Evolutionary conservation across 164 flowering plant species (phyloP), one percentile per base, ranked within the genome.

Genomic region (Vitis amurensis): DNA sequence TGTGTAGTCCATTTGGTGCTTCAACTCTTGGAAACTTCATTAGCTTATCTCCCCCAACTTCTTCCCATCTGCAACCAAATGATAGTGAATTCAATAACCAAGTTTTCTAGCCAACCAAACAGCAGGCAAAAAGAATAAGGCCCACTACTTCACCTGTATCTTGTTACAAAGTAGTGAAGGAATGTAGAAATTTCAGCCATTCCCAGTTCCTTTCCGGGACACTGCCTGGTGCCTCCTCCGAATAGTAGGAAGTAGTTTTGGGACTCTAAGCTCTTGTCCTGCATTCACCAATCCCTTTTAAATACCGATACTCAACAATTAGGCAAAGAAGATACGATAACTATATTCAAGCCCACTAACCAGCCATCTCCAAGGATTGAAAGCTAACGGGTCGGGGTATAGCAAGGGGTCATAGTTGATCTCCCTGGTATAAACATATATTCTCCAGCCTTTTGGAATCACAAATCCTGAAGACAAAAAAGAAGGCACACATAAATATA

Each of bases 121-220:
- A 67, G 60, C 12, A 55, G 47, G 29, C 16, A 23, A 17, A 8
- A 9, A 57, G 8, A 12, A 27, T 64, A 48, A 50, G 14, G 31
- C 10, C 16, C 4, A 3, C 15, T 44, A 15, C 13, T 2, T 70
- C 65, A 90, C 97, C 97, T 88, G 85, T 91, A 94, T 81, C 79
- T 81, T 13, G 97, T 90, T 27, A 94, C 85, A 73, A 94, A 87
- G 79, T 94, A 88, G 74, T 94, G 97, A 68, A 92, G 90, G 73
- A 92, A 90, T 56, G 83, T 80, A 1, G 97, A 84, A 44, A 94
- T 82, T 74, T 85, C 94, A 1, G 83, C 89, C 8, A 90, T 80
- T 44, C 97, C 97, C 60, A 90, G 73, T 74, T 94, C 98, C 71
- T 94, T 94, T 70, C 98, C 98, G 13, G 98, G 98, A 68, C 98